Evolutionary conservation across 768 basidiomycete genomes (phyloP).

Genomic region (Lactifluus echinatus): DNA sequence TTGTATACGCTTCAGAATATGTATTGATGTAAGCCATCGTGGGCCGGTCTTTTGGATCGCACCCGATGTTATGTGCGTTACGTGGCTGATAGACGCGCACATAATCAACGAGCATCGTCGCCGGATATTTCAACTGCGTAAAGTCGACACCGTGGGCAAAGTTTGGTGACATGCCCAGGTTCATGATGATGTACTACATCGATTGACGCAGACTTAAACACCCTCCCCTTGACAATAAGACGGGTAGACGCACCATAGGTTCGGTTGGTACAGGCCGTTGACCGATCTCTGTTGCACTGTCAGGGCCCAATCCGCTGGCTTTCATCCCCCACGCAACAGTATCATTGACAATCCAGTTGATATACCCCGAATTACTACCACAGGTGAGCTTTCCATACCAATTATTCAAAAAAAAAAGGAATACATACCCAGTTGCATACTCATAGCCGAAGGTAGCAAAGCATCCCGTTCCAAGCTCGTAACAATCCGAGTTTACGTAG

Average conservation of each 20-base stretch:
- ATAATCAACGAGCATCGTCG: slow-evolving; percentile 72
- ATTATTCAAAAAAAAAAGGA: slow-evolving; percentile 30
- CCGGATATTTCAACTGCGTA: slow-evolving; percentile 59
- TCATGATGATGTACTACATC: slow-evolving; percentile 68
- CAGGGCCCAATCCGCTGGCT: slow-evolving; percentile 56
- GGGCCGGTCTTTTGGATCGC: slow-evolving; percentile 71
- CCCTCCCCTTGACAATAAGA: too few relatives aligned
- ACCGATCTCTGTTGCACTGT: slow-evolving; percentile 50
- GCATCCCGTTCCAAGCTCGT: slow-evolving; percentile 51
- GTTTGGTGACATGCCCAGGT: slow-evolving; percentile 77
- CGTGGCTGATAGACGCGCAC: slow-evolving; percentile 84
- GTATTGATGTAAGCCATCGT: slow-evolving; percentile 74
- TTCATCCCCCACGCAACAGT: slow-evolving; percentile 67
- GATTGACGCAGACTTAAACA: not conserved
- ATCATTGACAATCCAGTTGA: slow-evolving; percentile 73
- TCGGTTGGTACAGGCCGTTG: slow-evolving; percentile 68
- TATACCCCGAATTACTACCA: slow-evolving; percentile 36
- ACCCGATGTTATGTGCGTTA: slow-evolving; percentile 67
- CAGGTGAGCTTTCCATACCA: not conserved
- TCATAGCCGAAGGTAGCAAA: slow-evolving; percentile 78
- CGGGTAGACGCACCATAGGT: slow-evolving; percentile 57
- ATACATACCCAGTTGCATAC: slow-evolving; percentile 52
- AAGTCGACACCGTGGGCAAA: slow-evolving; percentile 67
- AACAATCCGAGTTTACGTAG: slow-evolving; percentile 58
- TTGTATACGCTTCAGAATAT: slow-evolving; percentile 70